Base-by-base conservation (phyloP, 768 basidiomycete genomes). In the Cyclocybe cylindracea region DNA sequence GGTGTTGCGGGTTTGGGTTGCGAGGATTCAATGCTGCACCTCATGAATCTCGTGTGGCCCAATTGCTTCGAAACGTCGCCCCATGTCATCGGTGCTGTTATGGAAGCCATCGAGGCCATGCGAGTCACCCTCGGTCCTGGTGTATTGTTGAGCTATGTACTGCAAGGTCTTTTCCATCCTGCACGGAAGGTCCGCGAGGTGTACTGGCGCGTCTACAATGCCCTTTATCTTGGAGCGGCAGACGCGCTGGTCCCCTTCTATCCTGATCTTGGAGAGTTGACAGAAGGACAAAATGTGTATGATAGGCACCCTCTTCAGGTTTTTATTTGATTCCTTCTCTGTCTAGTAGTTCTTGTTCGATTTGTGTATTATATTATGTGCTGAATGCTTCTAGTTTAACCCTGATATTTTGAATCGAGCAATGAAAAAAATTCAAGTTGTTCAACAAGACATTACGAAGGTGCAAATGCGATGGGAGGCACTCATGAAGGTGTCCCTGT, bases 21-120 rank as follows among this genome's bases (percentile, higher is more conserved):
- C 61, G 97, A 99, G 72, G 97, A 99, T 70, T 96, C 96, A 10
- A 91, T 98, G 85, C 80, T 94, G 46, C 97, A 99, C 65, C 72
- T 98, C 44, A 92, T 98, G 87, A 99, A 99, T 67, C 83, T 99
- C 24, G 91, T 98, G 10, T 98, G 95, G 95, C 97, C 97, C 1
- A 98, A 98, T 66, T 95, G 94, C 70, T 98, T 98, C 69, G 96
- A 98, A 75, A 96, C 95, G 1, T 93, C 89, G 10, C 97, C 97
- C 5, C 97, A 99, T 72, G 95, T 99, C 54, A 98, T 98, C 56
- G 94, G 93, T 32, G 92, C 94, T 5, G 92, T 98, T 39, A 95
- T 98, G 92, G 97, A 98, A 44, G 97, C 97, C 0, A 80, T 99
- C 61, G 97, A 98, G 70, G 91, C 92, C 1, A 98, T 98, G 94